Evolutionary conservation across 2,329 filamentous ascomycete genomes (phyloP), one percentile per base, ranked within the genome.

Genomic region (Pleoardoris graminearum): DNA sequence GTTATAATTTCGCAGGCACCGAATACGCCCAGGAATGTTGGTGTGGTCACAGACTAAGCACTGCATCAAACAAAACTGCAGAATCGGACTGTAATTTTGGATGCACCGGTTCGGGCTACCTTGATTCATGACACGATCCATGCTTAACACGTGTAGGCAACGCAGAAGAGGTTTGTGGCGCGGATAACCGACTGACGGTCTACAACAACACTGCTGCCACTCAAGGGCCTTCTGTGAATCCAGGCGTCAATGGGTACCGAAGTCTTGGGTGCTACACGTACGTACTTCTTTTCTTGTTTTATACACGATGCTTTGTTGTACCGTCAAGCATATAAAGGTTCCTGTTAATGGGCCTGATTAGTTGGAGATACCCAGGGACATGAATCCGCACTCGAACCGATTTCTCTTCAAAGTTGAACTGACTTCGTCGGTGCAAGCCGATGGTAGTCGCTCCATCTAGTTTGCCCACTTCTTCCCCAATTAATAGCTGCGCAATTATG

Each of bases 261-360:
- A 52, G 41, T 17, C 54, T 61, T 33, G 58, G 58, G 27, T 61
- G 58, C 27, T 62, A 60, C 37, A 48, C 14, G 60, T 62, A 52
- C n/a, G 60, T 62, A 29, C 19, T 16, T 14, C 17, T 17, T 16
- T 7, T 16, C 14, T 17, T n/a, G n/a, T n/a, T n/a, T n/a, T n/a
- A n/a, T n/a, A n/a, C n/a, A n/a, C n/a, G n/a, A n/a, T n/a, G n/a
- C n/a, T 8, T 36, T 17, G 33, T 36, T 36, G 33, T n/a, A 36
- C 8, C 14, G 33, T 17, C 10, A 36, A 36, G 17, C 12, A n/a
- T 33, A 29, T 12, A n/a, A 38, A 16, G 10, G 25, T 27, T 27
- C 10, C 6, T 5, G 25, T 27, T 27, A 10, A 27, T 27, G 6
- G 25, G 10, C 10, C 6, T 27, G 5, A 27, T 27, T 27, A 6